phyloP scores from a whole-genome alignment of 1,139 yeast genomes.

The Hanseniaspora uvarum region DNA sequence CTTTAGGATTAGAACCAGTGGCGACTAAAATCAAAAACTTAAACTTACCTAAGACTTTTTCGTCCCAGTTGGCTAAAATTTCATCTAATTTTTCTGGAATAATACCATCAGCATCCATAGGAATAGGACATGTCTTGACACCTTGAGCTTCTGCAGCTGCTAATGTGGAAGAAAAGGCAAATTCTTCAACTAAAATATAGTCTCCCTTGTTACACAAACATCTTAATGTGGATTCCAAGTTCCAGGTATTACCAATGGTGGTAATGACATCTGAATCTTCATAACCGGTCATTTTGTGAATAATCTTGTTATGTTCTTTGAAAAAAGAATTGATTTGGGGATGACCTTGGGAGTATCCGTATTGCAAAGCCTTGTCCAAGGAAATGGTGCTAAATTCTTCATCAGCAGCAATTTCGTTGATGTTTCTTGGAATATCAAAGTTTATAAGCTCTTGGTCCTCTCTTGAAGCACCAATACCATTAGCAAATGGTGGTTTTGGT shows the following conservation, averaged over 20 bases:
- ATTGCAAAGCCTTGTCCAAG: slow-evolving; percentile 77
- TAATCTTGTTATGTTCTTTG: slow-evolving; percentile 62
- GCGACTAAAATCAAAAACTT: slow-evolving; percentile 75
- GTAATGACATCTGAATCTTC: slow-evolving; percentile 56
- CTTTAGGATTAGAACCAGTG: slow-evolving; percentile 95
- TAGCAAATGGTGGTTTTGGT: slow-evolving; percentile 64
- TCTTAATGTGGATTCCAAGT: slow-evolving; percentile 78
- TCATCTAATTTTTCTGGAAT: slow-evolving; percentile 61
- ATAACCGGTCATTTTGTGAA: slow-evolving; percentile 49
- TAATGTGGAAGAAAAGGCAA: slow-evolving; percentile 70
- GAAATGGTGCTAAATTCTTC: slow-evolving; percentile 46
- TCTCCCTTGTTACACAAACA: slow-evolving; percentile 74
- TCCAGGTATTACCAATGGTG: slow-evolving; percentile 76
- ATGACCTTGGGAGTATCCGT: slow-evolving; percentile 77
- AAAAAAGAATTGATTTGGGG: slow-evolving; percentile 57
- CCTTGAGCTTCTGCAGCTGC: slow-evolving; percentile 75
- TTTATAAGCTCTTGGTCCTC: slow-evolving; percentile 36
- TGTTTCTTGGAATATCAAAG: slow-evolving; percentile 34
- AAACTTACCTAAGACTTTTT: slow-evolving; percentile 54
- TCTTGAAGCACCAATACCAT: slow-evolving; percentile 63
- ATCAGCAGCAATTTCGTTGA: slow-evolving; percentile 37
- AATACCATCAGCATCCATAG: slow-evolving; percentile 71
- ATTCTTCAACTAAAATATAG: slow-evolving; percentile 69
- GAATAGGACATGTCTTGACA: slow-evolving; percentile 56
- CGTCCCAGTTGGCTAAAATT: slow-evolving; percentile 61